A percentile compares a stretch with the other conserved stretches of the same genome.
Evolutionary conservation across 2,329 filamentous ascomycete species (phyloP).

Genomic region (Colletotrichum sp.): DNA sequence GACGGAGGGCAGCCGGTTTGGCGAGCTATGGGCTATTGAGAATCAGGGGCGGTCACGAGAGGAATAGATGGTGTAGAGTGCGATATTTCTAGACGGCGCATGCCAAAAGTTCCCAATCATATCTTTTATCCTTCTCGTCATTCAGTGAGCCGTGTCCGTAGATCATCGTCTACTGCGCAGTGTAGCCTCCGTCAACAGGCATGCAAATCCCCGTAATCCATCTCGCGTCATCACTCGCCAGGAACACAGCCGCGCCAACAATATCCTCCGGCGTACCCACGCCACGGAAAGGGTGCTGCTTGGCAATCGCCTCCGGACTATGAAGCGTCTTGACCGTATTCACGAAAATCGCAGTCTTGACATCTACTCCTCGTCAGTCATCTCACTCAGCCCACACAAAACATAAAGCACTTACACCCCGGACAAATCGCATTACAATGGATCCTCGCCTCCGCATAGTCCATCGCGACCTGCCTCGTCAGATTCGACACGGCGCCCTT

Average conservation of each 20-base stretch:
- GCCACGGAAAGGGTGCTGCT: neutral
- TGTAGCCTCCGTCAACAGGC: neutral
- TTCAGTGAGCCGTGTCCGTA: too few species aligned
- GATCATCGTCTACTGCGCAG: neutral
- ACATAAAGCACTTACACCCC: constrained; percentile 37
- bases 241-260: neutral
- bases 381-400: neutral
- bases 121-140: neutral
- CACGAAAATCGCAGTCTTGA: neutral
- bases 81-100: rapidly evolving
- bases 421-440: constrained; percentile 61
- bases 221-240: neutral
- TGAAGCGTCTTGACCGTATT: neutral
- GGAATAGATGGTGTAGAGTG: neutral
- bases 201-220: neutral
- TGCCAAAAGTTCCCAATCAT: rapidly evolving
- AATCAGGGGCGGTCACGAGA: neutral
- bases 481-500: constrained; percentile 57
- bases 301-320: neutral
- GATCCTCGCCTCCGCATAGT: constrained; percentile 52
- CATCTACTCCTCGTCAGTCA: neutral
- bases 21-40: constrained; percentile 34
- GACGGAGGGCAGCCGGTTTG: constrained; percentile 31
- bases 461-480: constrained; percentile 52
- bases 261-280: neutral